Evolutionary conservation across 495 filamentous ascomycete species (phyloP), one percentile per base, ranked within the genome.

Genomic region (Penicillium flavigenum): DNA sequence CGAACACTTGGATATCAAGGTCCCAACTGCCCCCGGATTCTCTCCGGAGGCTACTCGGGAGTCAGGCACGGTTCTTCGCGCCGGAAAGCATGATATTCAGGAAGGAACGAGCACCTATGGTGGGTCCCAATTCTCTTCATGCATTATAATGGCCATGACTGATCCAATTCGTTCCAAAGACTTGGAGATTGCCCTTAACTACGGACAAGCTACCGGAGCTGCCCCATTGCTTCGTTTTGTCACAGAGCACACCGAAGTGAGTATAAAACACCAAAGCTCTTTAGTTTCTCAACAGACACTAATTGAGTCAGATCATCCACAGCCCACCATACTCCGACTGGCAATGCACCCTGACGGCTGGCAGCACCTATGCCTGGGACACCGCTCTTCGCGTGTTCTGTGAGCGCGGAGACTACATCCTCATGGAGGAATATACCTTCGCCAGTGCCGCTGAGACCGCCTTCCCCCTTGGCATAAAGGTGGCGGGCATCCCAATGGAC

Each of bases 381-480:
- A 86, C 89, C 64, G 76, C 86, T 4, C 78, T 91, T 34, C 86
- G 92, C 17, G 84, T 96, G 79, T 81, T 97, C 53, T 83, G 83
- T 54, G 82, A 88, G 61, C 79, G 83, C 10, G 81, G 83, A 2
- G 90, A 96, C 58, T 80, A 80, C 47, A 69, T 96, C 44, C 72
- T 97, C 20, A 86, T 86, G n/a, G 92, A 97, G 65, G 88, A 93
- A 64, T 95, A 89, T 70, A 90, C 89, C 5, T 97, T 95, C 69
- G 78, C 84, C 3, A 86, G 88, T 4, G 90, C 90, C 5, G 81
- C 92, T 6, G 91, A 96, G 72, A 91, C 91, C 1, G 88, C 88
- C 1, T 65, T 72, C 17, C 92, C 95, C 0, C 72, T 96, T 51
- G 93, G 93, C 3, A 65, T 92, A 36, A 83, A 82, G 48, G 82